Percentiles rank a stretch among this genome's conserved stretches.
Conservation (phyloP, 2,329 filamentous ascomycete genomes). For the Fusarium longipes region DNA sequence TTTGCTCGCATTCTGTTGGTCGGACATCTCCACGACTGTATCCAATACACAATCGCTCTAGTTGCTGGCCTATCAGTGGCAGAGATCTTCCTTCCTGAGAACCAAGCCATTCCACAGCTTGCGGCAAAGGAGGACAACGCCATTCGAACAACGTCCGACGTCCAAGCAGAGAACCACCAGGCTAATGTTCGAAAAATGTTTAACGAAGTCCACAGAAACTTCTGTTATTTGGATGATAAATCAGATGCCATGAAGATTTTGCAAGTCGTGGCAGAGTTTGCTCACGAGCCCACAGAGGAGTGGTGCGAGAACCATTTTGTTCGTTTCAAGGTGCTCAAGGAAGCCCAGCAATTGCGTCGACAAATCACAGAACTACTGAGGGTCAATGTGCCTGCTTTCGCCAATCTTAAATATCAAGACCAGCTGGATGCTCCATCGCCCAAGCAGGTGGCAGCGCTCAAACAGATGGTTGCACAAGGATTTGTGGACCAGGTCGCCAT, state of each 20-base stretch:
- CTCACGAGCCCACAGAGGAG: slow-evolving; percentile 74
- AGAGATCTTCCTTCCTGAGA: slow-evolving; percentile 87
- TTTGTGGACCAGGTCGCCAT: slow-evolving; percentile 97
- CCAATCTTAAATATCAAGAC: slow-evolving; percentile 65
- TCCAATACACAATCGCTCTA: slow-evolving; percentile 87
- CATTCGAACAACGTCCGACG: slow-evolving; percentile 72
- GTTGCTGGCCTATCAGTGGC: slow-evolving; percentile 90
- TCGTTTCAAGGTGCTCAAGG: slow-evolving; percentile 85
- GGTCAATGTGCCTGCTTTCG: slow-evolving; percentile 76
- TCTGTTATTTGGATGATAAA: slow-evolving; percentile 82
- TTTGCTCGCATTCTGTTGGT: slow-evolving; percentile 93
- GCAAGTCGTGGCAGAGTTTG: slow-evolving; percentile 88
- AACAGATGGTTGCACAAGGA: slow-evolving; percentile 90
- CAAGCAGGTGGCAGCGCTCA: slow-evolving; percentile 81
- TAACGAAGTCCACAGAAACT: slow-evolving; percentile 79
- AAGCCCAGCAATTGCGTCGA: slow-evolving; percentile 82
- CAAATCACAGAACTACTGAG: slow-evolving; percentile 87
- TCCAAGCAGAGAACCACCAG: slow-evolving; percentile 76
- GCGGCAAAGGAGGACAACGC: slow-evolving; percentile 60
- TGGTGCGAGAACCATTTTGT: slow-evolving; percentile 90
- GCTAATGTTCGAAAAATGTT: slow-evolving; percentile 70
- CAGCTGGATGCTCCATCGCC: slow-evolving; percentile 69
- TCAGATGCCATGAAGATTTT: slow-evolving; percentile 92
- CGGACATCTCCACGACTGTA: slow-evolving; percentile 82
- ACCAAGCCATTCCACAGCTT: slow-evolving; percentile 74